Evolutionary conservation across 164 flowering plant genomes (phyloP).

Genomic region (Brasenia schreberi): DNA sequence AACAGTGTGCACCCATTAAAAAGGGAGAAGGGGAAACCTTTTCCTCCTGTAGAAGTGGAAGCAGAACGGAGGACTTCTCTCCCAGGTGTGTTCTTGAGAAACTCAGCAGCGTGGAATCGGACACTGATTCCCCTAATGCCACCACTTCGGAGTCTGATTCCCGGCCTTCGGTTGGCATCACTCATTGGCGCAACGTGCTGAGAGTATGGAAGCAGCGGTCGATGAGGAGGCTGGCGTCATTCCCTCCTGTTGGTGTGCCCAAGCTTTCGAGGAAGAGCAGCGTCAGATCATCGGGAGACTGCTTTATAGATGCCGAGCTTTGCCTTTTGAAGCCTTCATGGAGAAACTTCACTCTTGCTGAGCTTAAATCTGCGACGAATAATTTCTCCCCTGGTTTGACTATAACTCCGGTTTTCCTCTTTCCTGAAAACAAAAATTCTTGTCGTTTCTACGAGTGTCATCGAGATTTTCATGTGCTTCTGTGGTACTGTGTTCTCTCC

Average conservation of each 20-base stretch:
- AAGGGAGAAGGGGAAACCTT: neutral
- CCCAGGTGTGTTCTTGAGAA: conserved; percentile 53
- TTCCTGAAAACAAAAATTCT: neutral
- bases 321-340: conserved; percentile 41
- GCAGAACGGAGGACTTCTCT: conserved; percentile 10
- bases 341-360: conserved; percentile 44
- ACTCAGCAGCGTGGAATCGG: conserved; percentile 15
- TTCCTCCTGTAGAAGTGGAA: neutral
- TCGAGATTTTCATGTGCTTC: neutral
- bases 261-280: conserved; percentile 29
- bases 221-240: conserved; percentile 23
- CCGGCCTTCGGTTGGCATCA: conserved; percentile 1
- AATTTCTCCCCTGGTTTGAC: conserved; percentile 57
- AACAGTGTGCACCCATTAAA: neutral
- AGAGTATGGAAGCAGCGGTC: conserved; percentile 32
- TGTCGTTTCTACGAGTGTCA: neutral
- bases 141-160: conserved; percentile 36
- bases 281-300: conserved; percentile 24
- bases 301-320: conserved; percentile 20
- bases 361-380: conserved; percentile 66
- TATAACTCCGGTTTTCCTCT: neutral
- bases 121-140: conserved; percentile 19
- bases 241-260: conserved; percentile 25
- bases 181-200: conserved; percentile 49
- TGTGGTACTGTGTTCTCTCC: too few relatives aligned